These are phyloP conservation scores for Erysimum pusillum DNA, from an alignment of 441 rosid genomes.

Conservation along the genomic window DNA sequence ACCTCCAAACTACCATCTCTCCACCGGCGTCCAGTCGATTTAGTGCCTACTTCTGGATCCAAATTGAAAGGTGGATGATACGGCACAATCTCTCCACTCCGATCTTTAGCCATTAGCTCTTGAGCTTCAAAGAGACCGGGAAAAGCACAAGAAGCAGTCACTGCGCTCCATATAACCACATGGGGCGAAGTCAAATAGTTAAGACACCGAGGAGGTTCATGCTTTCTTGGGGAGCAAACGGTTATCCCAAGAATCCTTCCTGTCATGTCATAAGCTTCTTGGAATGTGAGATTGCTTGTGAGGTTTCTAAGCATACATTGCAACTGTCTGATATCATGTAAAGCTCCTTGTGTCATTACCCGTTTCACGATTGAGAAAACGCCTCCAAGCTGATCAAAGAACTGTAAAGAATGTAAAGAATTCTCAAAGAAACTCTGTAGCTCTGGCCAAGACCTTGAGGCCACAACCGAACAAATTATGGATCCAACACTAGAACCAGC, in stretches of 20 bases:
- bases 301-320: slow-evolving; percentile 88
- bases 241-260: slow-evolving; percentile 94
- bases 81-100: slow-evolving; percentile 94
- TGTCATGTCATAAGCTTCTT: slow-evolving; percentile 96
- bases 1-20: slow-evolving; percentile 98
- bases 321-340: slow-evolving; percentile 87
- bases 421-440: slow-evolving; percentile 88
- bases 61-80: slow-evolving; percentile 95
- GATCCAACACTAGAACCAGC: slow-evolving; percentile 98
- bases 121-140: slow-evolving; percentile 99
- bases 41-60: slow-evolving; percentile 76
- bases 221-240: slow-evolving; percentile 97
- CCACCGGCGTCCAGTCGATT: slow-evolving; percentile 80
- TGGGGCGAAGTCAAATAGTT: slow-evolving; percentile 97
- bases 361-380: slow-evolving; percentile 82
- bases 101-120: slow-evolving; percentile 95
- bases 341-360: slow-evolving; percentile 84
- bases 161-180: slow-evolving; percentile 98
- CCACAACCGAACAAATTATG: slow-evolving; percentile 80
- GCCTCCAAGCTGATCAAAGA: slow-evolving; percentile 93
- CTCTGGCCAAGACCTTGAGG: slow-evolving; percentile 96
- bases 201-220: slow-evolving; percentile 98
- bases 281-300: slow-evolving; percentile 94
- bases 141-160: slow-evolving; percentile 96
- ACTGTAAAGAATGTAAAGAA: slow-evolving; percentile 76